Evolutionary conservation across 306 rosid genomes (phyloP).

Genomic region (Cicer cuneatum): DNA sequence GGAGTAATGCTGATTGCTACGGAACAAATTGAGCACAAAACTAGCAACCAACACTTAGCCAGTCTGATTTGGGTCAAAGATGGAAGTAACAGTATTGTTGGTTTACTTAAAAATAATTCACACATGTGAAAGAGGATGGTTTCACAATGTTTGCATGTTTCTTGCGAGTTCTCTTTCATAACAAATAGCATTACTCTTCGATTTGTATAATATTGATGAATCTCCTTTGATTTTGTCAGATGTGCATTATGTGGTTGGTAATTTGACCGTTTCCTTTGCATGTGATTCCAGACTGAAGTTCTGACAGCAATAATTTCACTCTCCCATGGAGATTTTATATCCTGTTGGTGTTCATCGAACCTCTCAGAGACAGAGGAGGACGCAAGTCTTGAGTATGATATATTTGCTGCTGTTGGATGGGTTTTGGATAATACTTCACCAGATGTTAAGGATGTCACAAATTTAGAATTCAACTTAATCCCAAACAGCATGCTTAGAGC

Average conservation of each 20-base stretch:
- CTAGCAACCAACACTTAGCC: too few species aligned
- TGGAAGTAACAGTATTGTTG: too few species aligned
- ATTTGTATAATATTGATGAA: slow-evolving; percentile 23
- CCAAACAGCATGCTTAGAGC: slow-evolving; percentile 66
- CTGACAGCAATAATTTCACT: slow-evolving; percentile 86
- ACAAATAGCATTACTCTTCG: too few species aligned
- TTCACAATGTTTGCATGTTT: too few species aligned
- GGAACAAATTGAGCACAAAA: too few species aligned
- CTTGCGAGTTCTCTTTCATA: too few species aligned
- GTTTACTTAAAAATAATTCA: too few species aligned
- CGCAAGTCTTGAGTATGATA: slow-evolving; percentile 78
- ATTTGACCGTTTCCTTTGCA: slow-evolving; percentile 51
- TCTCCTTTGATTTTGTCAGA: slow-evolving; percentile 43
- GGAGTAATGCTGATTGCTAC: neutral
- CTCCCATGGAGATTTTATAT: slow-evolving; percentile 80
- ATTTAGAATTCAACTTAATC: slow-evolving; percentile 62
- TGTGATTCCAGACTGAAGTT: slow-evolving; percentile 83
- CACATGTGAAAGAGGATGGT: too few species aligned
- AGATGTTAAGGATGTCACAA: slow-evolving; percentile 46
- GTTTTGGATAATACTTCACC: slow-evolving; percentile 67
- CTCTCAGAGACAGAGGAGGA: slow-evolving; percentile 81
- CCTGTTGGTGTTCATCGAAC: slow-evolving; percentile 94
- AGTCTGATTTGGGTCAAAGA: too few species aligned
- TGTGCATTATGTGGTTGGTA: slow-evolving; percentile 32
- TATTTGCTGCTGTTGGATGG: slow-evolving; percentile 90